Base-by-base conservation (phyloP, 768 basidiomycete species). In the Pulveroboletus sp. region DNA sequence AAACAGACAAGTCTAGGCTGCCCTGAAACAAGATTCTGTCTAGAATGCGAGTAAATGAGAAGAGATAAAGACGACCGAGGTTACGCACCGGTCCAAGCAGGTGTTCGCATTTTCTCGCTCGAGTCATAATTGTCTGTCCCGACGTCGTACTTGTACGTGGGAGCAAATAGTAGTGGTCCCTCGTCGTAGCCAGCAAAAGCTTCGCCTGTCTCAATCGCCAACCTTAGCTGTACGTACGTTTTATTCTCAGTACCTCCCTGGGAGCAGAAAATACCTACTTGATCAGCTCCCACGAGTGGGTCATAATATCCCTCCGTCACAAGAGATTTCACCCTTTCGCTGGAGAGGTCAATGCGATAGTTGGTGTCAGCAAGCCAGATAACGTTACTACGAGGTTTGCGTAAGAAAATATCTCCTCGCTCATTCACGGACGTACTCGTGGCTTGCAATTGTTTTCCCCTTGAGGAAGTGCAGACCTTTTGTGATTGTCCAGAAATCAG, bases 351-450 rank as follows among this genome's bases (percentile, higher is more conserved):
- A 50, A 98, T 84, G 18, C 96, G 87, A 65, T 98, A 99, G 64
- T 99, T 99, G 43, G 89, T 88, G 67, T 99, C 96, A 9, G 88
- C 94, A 8, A 93, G 74, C 93, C 94, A 98, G 39, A 98, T 76
- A 31, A 97, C 76, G 65, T 93, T 89, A 49, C 95, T 98, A 58
- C 11, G 17, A n/a, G 21, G 41, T 1, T n/a, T 47, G 45, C 6
- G 47, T 58, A 5, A 56, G 31, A 27, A 47, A 45, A 49, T 21
- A 30, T n/a, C 9, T 30, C 55, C 46, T 30, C 40, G 15, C 35
- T 38, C 32, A 15, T 46, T 43, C 33, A 31, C 18, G 24, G 45
- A 69, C 86, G 60, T 69, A 97, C 95, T 97, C 89, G 54, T 99
- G 96, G 59, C 83, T 86, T 15, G 78, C 73, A 24, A 98, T 93